Evolutionary conservation across 305 asterid genomes (phyloP).

Genomic region (Fraxinus sp.): DNA sequence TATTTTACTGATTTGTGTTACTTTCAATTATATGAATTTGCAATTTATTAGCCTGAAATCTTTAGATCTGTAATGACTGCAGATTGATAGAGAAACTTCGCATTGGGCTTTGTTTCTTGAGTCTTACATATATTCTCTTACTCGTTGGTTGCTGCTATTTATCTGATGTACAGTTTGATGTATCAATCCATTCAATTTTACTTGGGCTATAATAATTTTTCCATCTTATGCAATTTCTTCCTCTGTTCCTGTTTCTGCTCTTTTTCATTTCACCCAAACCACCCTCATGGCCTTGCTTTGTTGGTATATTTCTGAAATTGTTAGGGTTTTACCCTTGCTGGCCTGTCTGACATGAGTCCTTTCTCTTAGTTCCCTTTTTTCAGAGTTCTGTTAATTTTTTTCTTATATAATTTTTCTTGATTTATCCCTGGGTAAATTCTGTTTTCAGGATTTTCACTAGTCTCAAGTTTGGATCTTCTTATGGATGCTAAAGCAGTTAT

Average conservation of each 20-base stretch:
- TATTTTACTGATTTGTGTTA: not conserved
- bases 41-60: not conserved
- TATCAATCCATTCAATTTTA: not conserved
- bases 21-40: not conserved
- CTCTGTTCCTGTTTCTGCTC: not conserved
- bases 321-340: not conserved
- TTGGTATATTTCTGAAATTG: not conserved
- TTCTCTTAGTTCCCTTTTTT: constrained; percentile 3
- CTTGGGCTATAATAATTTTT: not conserved
- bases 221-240: not conserved
- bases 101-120: not conserved
- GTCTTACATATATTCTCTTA: not conserved
- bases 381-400: not conserved
- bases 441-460: constrained; percentile 27
- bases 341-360: not conserved
- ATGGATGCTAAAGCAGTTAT: constrained; percentile 24
- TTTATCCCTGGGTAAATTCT: not conserved
- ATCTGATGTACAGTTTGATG: not conserved
- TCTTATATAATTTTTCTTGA: not conserved
- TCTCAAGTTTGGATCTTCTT: constrained; percentile 3
- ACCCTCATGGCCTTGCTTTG: not conserved
- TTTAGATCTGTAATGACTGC: not conserved
- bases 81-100: not conserved
- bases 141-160: not conserved
- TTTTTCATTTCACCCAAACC: not conserved